Conservation (phyloP, 1,284 basidiomycete species). For the Acaromyces ingoldii region DNA sequence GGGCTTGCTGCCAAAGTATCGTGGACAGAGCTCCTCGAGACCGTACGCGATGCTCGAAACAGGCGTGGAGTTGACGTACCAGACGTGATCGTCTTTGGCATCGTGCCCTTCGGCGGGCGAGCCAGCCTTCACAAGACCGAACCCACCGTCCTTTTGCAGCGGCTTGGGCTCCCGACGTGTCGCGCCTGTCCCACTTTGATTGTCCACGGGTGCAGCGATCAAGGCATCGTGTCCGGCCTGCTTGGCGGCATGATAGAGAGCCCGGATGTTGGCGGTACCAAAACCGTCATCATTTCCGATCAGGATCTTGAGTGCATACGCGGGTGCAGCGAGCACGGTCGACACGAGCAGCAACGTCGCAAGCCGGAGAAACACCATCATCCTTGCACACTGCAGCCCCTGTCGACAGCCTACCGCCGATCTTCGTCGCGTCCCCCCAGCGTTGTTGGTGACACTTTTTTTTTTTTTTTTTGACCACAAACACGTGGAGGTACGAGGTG, state of each 20-base stretch:
- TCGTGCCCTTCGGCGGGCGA: slow-evolving; percentile 11
- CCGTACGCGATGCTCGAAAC: slow-evolving; percentile 4
- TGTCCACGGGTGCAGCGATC: slow-evolving; percentile 3
- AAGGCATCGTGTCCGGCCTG: slow-evolving; percentile 4
- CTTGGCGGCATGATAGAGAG: slow-evolving; percentile 4
- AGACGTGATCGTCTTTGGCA: slow-evolving; percentile 5
- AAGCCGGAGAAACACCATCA: not conserved
- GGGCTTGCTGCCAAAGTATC: slow-evolving; percentile 3
- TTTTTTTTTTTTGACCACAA: not conserved
- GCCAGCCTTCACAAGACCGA: slow-evolving; percentile 3
- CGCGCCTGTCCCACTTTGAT: slow-evolving; percentile 8
- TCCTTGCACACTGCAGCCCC: not conserved
- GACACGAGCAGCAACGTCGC: not conserved
- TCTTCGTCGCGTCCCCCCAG: not conserved
- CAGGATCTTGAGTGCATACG: slow-evolving; percentile 6
- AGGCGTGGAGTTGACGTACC: slow-evolving; percentile 12
- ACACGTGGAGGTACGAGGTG: not conserved
- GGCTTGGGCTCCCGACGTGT: not conserved
- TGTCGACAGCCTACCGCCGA: not conserved
- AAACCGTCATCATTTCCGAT: slow-evolving; percentile 11
- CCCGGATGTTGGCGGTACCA: slow-evolving; percentile 11
- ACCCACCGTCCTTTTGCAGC: slow-evolving; percentile 4
- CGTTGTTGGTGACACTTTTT: not conserved
- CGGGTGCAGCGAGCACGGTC: not conserved
- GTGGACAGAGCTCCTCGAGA: slow-evolving; percentile 7